Base-by-base conservation (phyloP, 257 asterid genomes). In the Striga asiatica region DNA sequence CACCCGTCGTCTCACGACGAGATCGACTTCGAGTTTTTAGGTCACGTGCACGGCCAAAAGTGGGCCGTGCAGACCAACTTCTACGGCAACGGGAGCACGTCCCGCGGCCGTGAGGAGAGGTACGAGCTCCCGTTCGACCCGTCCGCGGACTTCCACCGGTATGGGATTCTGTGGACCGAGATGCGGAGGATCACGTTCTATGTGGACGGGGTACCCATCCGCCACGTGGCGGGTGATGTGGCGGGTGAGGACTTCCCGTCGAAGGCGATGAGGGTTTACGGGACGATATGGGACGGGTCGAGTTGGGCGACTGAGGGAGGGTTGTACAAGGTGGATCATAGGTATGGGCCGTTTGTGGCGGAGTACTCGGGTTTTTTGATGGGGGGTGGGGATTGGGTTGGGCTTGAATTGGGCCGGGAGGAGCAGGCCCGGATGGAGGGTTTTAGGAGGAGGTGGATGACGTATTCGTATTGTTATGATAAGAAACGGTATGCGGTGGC, bases 271-370 rank as follows among this genome's bases (percentile, higher is more conserved):
- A 41, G 65, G 29, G 47, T 73, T 49, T 73, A 59, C 21, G 79
- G 72, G n/a, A 76, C 79, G 1, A 72, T 76, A 3, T 76, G 82
- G 79, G 64, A 76, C 53, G 82, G 79, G 18, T 76, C 82, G 29
- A 58, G 67, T 9, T 76, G 82, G 82, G 77, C 82, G 31, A 76
- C 82, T 0, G 5, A 8, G 3, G 79, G 79, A 0, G 82, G 79
- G 0, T 19, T 9, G 2, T 28, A 63, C 37, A 70, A 69, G 38
- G 2, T 76, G 64, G 77, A 76, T 35, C 60, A 60, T 5, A 56
- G 2, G 0, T 60, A 70, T 47, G 75, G 75, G 45, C 79, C 83
- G 5, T 70, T 66, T 18, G 29, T 52, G 0, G 83, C 77, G 1
- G 56, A 69, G 54, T 76, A 66, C 21, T 50, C 77, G 4, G 37